A percentile compares a stretch with the other conserved stretches of the same genome.
Conservation (phyloP, 2,329 filamentous ascomycete genomes). For the Sporothrix humicola region DNA sequence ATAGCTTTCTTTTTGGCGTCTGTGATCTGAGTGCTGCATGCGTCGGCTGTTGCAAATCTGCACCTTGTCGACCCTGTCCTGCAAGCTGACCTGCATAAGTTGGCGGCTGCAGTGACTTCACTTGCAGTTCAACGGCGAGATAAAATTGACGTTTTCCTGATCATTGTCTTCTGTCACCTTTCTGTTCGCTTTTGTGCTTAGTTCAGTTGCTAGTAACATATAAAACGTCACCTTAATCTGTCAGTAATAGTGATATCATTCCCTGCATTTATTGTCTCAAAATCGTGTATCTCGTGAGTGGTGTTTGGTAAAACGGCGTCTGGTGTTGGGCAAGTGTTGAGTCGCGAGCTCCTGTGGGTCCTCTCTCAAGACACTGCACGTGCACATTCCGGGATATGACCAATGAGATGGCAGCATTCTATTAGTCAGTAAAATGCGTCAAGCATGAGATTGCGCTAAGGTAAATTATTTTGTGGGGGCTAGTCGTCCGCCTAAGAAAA, state of each 20-base stretch:
- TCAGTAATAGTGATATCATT: conserved; percentile 9
- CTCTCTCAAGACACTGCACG: background rate
- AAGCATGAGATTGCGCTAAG: conserved; percentile 6
- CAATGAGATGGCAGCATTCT: background rate
- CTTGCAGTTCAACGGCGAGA: background rate
- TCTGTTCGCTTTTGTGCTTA: background rate
- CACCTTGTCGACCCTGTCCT: background rate
- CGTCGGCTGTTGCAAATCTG: background rate
- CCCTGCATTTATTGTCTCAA: background rate
- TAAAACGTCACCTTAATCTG: background rate
- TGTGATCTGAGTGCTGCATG: background rate
- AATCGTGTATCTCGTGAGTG: background rate
- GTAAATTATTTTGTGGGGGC: conserved; percentile 21
- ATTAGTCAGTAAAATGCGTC: conserved; percentile 25
- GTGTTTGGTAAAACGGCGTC: background rate
- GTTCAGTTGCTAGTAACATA: background rate
- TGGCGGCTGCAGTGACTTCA: background rate
- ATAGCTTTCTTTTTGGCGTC: conserved; percentile 1
- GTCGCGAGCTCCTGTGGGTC: conserved; percentile 18
- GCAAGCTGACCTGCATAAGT: conserved; percentile 18
- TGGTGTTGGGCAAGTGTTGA: background rate
- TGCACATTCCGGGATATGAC: conserved; percentile 1
- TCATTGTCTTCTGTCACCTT: no score
- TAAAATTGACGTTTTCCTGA: no score
- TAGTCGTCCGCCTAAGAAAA: conserved; percentile 8